These are phyloP conservation scores for Ilex asprella DNA, from an alignment of 257 asterid species.

Conservation along the genomic window DNA sequence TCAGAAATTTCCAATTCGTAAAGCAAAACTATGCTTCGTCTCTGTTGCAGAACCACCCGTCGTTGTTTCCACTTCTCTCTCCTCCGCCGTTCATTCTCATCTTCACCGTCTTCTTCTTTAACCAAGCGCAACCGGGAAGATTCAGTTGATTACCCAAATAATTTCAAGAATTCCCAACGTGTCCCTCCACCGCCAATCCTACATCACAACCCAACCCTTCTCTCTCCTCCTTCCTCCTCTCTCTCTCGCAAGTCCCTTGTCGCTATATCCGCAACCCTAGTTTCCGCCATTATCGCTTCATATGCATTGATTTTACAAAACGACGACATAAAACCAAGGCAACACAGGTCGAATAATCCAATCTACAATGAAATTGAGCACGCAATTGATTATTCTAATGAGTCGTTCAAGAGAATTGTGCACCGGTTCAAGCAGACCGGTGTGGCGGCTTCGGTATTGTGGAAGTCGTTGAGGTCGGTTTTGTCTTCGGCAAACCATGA, in stretches of 20 bases:
- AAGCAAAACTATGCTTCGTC: constrained; percentile 29
- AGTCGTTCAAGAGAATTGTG: constrained; percentile 41
- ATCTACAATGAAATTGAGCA: constrained; percentile 44
- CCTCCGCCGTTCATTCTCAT: constrained; percentile 22
- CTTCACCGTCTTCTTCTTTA: constrained; percentile 18
- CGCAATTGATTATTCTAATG: constrained; percentile 50
- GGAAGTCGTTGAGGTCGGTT: constrained; percentile 88
- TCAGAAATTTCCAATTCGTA: not conserved
- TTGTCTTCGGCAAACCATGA: constrained; percentile 95
- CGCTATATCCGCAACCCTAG: constrained; percentile 42
- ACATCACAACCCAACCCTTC: constrained; percentile 5
- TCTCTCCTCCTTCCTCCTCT: constrained; percentile 12
- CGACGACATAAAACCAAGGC: constrained; percentile 14
- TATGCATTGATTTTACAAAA: constrained; percentile 23
- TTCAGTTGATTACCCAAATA: constrained; percentile 12
- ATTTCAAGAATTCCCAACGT: constrained; percentile 22
- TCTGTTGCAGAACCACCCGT: constrained; percentile 4
- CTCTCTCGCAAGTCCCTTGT: constrained; percentile 23
- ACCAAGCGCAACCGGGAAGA: constrained; percentile 4
- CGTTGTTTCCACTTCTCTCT: constrained; percentile 22
- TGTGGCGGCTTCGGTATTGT: constrained; percentile 79
- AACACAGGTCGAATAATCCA: constrained; percentile 9
- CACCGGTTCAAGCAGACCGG: constrained; percentile 78
- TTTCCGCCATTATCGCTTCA: constrained; percentile 34
- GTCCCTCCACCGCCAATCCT: constrained; percentile 21